These are phyloP conservation scores for Nepenthes gracilis DNA, from an alignment of 148 eudicot species.

Conservation along the genomic window DNA sequence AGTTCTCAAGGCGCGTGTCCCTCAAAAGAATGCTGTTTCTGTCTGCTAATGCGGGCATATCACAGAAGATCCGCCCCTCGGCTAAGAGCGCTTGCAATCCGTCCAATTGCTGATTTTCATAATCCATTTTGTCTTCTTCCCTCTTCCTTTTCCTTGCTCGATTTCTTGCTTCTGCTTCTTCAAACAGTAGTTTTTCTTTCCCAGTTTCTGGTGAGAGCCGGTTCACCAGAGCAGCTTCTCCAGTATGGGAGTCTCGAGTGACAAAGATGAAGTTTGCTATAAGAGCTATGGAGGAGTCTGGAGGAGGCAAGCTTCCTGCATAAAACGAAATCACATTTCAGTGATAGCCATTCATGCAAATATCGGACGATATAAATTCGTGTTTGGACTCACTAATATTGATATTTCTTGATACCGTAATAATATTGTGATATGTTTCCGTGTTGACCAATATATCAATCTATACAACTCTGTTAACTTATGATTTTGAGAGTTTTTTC, in stretches of 20 bases:
- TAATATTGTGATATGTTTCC: background rate
- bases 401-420: background rate
- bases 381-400: no score
- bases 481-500: no score
- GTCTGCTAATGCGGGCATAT: constrained; percentile 98
- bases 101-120: constrained; percentile 29
- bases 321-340: background rate
- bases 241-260: constrained; percentile 89
- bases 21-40: constrained; percentile 87
- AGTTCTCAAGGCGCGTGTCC: constrained; percentile 83
- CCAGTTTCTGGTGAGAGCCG: constrained; percentile 78
- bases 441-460: no score
- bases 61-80: constrained; percentile 89
- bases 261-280: constrained; percentile 94
- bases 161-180: constrained; percentile 81
- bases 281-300: constrained; percentile 50
- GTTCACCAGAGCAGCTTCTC: constrained; percentile 81
- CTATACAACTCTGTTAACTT: no score
- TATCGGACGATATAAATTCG: no score
- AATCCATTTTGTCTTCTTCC: constrained; percentile 24
- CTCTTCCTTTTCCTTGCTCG: constrained; percentile 52
- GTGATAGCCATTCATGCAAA: no score
- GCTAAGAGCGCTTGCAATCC: constrained; percentile 47
- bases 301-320: constrained; percentile 23
- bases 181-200: constrained; percentile 47